A percentile compares a stretch with the other conserved stretches of the same genome.
Evolutionary conservation across 257 asterid species (phyloP).

Genomic region (Petrea volubilis): DNA sequence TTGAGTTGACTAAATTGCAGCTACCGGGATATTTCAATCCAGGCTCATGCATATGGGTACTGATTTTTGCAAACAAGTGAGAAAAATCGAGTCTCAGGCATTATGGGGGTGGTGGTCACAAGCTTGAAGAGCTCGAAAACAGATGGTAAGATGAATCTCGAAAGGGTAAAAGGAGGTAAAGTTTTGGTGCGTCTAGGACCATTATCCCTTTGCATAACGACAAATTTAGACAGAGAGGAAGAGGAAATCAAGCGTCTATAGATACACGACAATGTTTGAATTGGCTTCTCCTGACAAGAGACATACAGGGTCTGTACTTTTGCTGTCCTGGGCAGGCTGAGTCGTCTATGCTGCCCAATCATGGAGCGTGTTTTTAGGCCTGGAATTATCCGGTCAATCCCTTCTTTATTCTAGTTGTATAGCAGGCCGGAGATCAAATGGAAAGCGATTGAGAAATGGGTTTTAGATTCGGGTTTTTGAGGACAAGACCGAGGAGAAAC

Average conservation of each 20-base stretch:
- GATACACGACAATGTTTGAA: conserved; percentile 28
- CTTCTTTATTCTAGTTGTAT: conserved; percentile 24
- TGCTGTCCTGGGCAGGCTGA: conserved; percentile 45
- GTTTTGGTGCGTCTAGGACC: conserved; percentile 83
- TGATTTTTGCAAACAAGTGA: conserved; percentile 38
- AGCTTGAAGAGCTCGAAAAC: conserved; percentile 51
- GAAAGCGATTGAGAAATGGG: conserved; percentile 18
- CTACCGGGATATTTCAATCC: conserved; percentile 46
- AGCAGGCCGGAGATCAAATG: conserved; percentile 3
- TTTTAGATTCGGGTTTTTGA: conserved; percentile 26
- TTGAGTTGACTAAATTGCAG: conserved; percentile 25
- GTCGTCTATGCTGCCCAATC: conserved; percentile 35
- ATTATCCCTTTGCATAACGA: conserved; percentile 37
- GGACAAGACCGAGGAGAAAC: conserved; percentile 22
- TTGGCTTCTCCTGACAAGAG: conserved; percentile 41
- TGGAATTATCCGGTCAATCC: conserved; percentile 35
- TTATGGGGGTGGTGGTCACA: conserved; percentile 48
- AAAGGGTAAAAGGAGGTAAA: conserved; percentile 34
- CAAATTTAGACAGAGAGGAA: conserved; percentile 31
- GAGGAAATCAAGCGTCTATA: conserved; percentile 40
- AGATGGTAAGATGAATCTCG: conserved; percentile 37
- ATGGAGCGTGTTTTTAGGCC: conserved; percentile 40
- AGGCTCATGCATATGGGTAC: conserved; percentile 1
- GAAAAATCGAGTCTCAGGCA: conserved; percentile 32
- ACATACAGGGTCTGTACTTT: conserved; percentile 38